Evolutionary conservation across 176 grass and related monocot species (phyloP).

Genomic region (Oryza meridionalis): DNA sequence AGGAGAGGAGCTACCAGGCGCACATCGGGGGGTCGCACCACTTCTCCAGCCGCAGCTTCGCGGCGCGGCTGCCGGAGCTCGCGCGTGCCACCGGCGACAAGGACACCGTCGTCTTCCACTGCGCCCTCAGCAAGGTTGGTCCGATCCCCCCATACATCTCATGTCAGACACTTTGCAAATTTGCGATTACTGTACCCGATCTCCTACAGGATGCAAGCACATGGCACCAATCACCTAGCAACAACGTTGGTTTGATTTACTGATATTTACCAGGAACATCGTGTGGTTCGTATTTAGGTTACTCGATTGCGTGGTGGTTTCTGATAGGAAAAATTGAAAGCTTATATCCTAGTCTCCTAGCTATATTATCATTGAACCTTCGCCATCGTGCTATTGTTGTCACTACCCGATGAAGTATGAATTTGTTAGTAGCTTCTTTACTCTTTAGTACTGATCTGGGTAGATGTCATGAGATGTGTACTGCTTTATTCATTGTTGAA

Average conservation of each 20-base stretch:
- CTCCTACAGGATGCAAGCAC: neutral
- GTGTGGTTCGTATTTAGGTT: neutral
- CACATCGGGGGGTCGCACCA: conserved; percentile 85
- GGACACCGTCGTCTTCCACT: conserved; percentile 96
- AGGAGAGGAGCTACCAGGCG: conserved; percentile 79
- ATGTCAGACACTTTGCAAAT: neutral
- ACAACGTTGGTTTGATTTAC: neutral
- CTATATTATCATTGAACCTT: neutral
- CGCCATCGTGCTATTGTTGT: neutral
- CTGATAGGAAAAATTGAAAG: neutral
- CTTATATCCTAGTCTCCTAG: neutral
- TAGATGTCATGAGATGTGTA: neutral
- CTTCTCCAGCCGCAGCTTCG: conserved; percentile 79
- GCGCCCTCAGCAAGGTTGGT: conserved; percentile 96
- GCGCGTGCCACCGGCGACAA: conserved; percentile 52
- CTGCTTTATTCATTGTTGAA: neutral
- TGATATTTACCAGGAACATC: neutral
- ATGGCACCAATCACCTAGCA: neutral
- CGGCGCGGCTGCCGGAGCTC: conserved; percentile 65
- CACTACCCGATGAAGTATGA: neutral
- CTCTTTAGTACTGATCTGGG: neutral
- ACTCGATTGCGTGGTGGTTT: neutral
- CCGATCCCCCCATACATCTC: conserved; percentile 3
- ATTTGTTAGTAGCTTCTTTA: neutral
- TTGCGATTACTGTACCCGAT: neutral